phyloP scores from a whole-genome alignment of 805 yeast species.

The fission yeast (Schizosaccharomyces pombe) region DNA sequence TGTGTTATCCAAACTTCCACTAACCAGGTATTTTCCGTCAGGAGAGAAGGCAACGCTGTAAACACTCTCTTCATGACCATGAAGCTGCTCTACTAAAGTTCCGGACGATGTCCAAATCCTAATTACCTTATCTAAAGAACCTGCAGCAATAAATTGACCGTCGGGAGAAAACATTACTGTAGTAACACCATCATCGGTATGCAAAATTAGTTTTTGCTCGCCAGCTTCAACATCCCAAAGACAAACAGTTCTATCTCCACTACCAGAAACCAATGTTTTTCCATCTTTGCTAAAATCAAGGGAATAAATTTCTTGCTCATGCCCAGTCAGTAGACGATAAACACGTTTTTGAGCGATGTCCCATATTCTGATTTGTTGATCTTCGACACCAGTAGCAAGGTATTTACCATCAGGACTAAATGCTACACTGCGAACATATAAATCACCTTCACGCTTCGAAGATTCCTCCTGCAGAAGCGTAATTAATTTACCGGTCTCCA shows the following conservation, averaged over 20 bases:
- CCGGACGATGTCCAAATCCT: slow-evolving; percentile 91
- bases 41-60: slow-evolving; percentile 84
- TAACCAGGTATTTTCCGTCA: slow-evolving; percentile 73
- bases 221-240: slow-evolving; percentile 87
- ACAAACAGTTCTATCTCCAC: slow-evolving; percentile 89
- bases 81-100: slow-evolving; percentile 70
- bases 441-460: slow-evolving; percentile 48
- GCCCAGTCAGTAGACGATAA: slow-evolving; percentile 62
- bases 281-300: slow-evolving; percentile 90
- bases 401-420: slow-evolving; percentile 87
- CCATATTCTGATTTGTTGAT: slow-evolving; percentile 74
- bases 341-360: slow-evolving; percentile 71
- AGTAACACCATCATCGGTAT: slow-evolving; percentile 96
- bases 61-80: slow-evolving; percentile 90
- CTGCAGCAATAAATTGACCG: slow-evolving; percentile 84
- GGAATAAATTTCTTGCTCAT: slow-evolving; percentile 92
- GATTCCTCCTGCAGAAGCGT: slow-evolving; percentile 71
- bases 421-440: slow-evolving; percentile 85
- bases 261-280: slow-evolving; percentile 74
- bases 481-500: slow-evolving; percentile 69
- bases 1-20: slow-evolving; percentile 87
- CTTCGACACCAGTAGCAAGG: slow-evolving; percentile 76
- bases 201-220: slow-evolving; percentile 64
- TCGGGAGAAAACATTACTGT: slow-evolving; percentile 94
- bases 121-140: slow-evolving; percentile 82